phyloP scores from a whole-genome alignment of 2,329 filamentous ascomycete genomes.

The Fusarium irregulare region DNA sequence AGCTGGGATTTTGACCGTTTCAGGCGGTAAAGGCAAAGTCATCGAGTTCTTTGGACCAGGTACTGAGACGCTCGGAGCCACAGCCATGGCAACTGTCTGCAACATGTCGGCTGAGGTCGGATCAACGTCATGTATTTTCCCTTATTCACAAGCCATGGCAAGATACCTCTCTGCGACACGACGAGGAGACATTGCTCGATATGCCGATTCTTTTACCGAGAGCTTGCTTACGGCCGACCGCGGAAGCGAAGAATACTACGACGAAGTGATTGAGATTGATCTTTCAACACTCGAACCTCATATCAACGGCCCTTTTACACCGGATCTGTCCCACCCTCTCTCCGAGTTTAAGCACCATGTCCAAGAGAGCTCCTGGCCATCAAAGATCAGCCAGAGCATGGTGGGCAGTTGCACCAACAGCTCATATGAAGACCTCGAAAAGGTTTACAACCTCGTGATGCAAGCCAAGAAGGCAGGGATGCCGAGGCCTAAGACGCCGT shows the following conservation, averaged over 20 bases:
- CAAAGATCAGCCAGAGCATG: slow-evolving; percentile 90
- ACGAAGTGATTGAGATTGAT: slow-evolving; percentile 51
- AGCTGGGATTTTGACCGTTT: slow-evolving; percentile 50
- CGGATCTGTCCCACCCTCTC: slow-evolving; percentile 95
- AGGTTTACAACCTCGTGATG: slow-evolving; percentile 80
- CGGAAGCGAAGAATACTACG: slow-evolving; percentile 48
- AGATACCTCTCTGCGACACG: slow-evolving; percentile 49
- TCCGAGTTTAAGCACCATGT: slow-evolving; percentile 96
- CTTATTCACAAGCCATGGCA: slow-evolving; percentile 49
- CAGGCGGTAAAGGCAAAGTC: slow-evolving; percentile 51
- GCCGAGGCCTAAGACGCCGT: slow-evolving; percentile 89
- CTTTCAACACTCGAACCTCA: slow-evolving; percentile 89
- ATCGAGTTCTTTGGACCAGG: slow-evolving; percentile 54
- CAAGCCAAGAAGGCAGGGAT: slow-evolving; percentile 88
- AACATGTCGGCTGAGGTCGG: slow-evolving; percentile 55
- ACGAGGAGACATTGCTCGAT: slow-evolving; percentile 38
- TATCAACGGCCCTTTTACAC: slow-evolving; percentile 98
- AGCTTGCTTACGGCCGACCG: neutral
- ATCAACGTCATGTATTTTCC: slow-evolving; percentile 53
- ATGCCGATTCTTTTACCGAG: neutral
- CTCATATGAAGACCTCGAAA: slow-evolving; percentile 87
- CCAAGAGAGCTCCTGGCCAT: slow-evolving; percentile 92
- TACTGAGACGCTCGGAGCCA: slow-evolving; percentile 47
- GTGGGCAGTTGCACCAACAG: slow-evolving; percentile 99
- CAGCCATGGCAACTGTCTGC: slow-evolving; percentile 53